A percentile compares a stretch with the other conserved stretches of the same genome.
Evolutionary conservation across 2,329 filamentous ascomycete genomes (phyloP).

Genomic region (Malbranchea cinnamomea): DNA sequence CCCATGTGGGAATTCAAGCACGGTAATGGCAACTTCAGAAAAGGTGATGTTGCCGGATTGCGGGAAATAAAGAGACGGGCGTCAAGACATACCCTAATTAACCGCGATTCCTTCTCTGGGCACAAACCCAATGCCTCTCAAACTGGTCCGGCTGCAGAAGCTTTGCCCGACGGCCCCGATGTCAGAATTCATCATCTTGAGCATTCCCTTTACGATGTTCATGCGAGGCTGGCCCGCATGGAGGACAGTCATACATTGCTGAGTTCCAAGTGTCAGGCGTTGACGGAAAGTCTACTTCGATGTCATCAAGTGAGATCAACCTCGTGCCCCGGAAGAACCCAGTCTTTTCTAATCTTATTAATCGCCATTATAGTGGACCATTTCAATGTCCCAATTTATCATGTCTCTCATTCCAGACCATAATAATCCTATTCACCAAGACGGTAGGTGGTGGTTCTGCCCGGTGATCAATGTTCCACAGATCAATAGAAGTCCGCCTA

Average conservation of each 20-base stretch:
- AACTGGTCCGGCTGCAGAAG: slow-evolving; percentile 70
- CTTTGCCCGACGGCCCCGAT: slow-evolving; percentile 66
- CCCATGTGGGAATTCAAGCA: slow-evolving; percentile 99
- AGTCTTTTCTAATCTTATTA: background rate
- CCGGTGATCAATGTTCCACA: slow-evolving; percentile 7
- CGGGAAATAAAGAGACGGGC: slow-evolving; percentile 92
- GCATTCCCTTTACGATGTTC: slow-evolving; percentile 68
- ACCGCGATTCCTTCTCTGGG: slow-evolving; percentile 72
- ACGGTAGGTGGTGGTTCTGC: slow-evolving; percentile 45
- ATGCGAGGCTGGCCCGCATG: slow-evolving; percentile 57
- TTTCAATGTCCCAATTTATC: slow-evolving; percentile 65
- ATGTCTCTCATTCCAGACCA: slow-evolving; percentile 58
- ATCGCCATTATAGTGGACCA: slow-evolving; percentile 51
- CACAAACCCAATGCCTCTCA: slow-evolving; percentile 64
- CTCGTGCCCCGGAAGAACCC: no score
- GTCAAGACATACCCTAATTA: slow-evolving; percentile 81
- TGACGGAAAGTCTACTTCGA: slow-evolving; percentile 66
- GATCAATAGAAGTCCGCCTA: background rate
- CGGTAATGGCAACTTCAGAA: slow-evolving; percentile 91
- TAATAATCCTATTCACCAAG: slow-evolving; percentile 64
- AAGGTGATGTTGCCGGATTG: slow-evolving; percentile 77
- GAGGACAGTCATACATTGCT: slow-evolving; percentile 73
- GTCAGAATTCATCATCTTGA: slow-evolving; percentile 61
- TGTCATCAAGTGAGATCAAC: slow-evolving; percentile 49
- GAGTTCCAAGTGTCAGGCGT: slow-evolving; percentile 63